These are phyloP conservation scores for Vaccinium myrtillus DNA, from an alignment of 148 eudicot species.

Conservation along the genomic window DNA sequence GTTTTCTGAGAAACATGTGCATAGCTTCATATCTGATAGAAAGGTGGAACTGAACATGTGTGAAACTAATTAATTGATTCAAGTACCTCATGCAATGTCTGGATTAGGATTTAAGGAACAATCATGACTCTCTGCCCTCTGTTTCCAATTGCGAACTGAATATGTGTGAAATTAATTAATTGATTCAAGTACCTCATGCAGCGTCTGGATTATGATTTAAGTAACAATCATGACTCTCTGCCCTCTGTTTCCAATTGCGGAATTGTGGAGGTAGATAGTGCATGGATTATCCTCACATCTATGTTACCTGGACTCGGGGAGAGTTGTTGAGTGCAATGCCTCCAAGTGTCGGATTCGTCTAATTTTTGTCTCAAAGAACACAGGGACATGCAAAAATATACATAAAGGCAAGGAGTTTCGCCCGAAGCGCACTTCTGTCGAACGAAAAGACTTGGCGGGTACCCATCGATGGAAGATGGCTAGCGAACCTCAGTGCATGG, in stretches of 20 bases:
- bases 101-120: background rate
- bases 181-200: background rate
- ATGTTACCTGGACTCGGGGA: background rate
- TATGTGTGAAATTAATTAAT: background rate
- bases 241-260: background rate
- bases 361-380: background rate
- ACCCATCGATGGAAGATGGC: no score
- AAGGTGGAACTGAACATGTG: background rate
- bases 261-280: background rate
- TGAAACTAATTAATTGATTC: background rate
- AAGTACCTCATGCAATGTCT: background rate
- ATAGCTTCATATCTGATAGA: background rate
- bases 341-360: background rate
- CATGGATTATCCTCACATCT: background rate
- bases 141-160: background rate
- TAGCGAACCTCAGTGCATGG: no score
- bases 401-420: no score
- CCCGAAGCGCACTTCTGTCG: no score
- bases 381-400: background rate
- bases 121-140: background rate
- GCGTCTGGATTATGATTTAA: background rate
- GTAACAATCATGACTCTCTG: background rate
- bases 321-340: background rate
- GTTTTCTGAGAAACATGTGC: background rate
- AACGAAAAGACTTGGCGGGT: no score